Evolutionary conservation across 2,329 filamentous ascomycete species (phyloP).

Genomic region (Onygena corvina): DNA sequence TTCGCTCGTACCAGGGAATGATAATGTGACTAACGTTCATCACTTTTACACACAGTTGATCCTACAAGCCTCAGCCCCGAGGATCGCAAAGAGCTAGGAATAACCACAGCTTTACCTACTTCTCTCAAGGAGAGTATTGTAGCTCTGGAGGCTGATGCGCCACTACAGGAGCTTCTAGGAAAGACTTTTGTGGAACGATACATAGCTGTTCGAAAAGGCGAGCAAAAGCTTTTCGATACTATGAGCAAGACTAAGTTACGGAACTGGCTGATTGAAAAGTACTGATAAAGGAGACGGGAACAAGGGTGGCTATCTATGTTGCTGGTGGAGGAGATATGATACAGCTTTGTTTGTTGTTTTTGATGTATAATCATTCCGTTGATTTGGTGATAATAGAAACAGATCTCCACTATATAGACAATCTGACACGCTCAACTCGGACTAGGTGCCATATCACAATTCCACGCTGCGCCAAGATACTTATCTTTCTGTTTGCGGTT

Average conservation of each 20-base stretch:
- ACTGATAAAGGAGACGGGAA: conserved; percentile 19
- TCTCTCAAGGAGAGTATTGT: conserved; percentile 26
- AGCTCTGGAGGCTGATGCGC: conserved; percentile 22
- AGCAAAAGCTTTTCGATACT: conserved; percentile 22
- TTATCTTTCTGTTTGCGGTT: too few relatives aligned
- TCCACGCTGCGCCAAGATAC: too few relatives aligned
- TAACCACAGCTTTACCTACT: conserved; percentile 28
- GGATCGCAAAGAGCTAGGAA: conserved; percentile 26
- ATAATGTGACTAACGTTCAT: conserved; percentile 6
- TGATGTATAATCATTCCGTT: neutral
- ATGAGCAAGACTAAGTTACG: conserved; percentile 25
- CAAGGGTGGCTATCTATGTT: conserved; percentile 13
- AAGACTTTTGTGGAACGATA: conserved; percentile 20
- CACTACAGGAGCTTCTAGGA: conserved; percentile 24
- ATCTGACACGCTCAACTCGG: neutral
- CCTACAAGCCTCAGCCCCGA: conserved; percentile 23
- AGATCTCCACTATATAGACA: neutral
- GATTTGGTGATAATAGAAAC: neutral
- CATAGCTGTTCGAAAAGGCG: conserved; percentile 25
- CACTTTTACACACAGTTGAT: conserved; percentile 20
- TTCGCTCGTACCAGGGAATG: neutral
- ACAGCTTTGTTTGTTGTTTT: neutral
- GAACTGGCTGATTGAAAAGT: conserved; percentile 30
- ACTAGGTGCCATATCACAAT: neutral
- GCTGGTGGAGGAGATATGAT: conserved; percentile 19